Evolutionary conservation across 768 basidiomycete genomes (phyloP).

Genomic region (Mycena leptocephala): DNA sequence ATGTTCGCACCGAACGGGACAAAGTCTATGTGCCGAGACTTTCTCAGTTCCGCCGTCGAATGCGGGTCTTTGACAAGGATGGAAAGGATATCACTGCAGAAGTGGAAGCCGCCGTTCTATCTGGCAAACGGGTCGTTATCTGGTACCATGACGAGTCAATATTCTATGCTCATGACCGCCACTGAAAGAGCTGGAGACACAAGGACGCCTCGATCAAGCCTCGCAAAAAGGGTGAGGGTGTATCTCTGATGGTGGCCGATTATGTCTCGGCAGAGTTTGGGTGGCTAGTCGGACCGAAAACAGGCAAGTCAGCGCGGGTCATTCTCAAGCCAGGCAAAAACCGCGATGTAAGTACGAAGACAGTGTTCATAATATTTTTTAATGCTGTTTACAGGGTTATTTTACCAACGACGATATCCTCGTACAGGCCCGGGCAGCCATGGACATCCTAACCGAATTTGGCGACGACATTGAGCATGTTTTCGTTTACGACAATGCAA

Average conservation of each 20-base stretch:
- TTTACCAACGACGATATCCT: background rate
- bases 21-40: slow-evolving; percentile 37
- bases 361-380: too few species aligned
- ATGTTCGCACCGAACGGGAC: slow-evolving; percentile 6
- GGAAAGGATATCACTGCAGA: background rate
- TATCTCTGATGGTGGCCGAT: slow-evolving; percentile 46
- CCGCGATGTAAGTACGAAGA: too few species aligned
- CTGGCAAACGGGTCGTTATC: slow-evolving; percentile 23
- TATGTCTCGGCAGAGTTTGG: too few species aligned
- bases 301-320: too few species aligned
- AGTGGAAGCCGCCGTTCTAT: background rate
- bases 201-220: slow-evolving; percentile 27
- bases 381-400: too few species aligned
- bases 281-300: too few species aligned
- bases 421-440: background rate
- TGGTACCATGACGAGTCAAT: slow-evolving; percentile 46
- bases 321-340: too few species aligned
- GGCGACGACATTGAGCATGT: slow-evolving; percentile 39
- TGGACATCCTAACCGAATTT: slow-evolving; percentile 41
- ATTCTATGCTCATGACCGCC: slow-evolving; percentile 43
- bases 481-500: slow-evolving; percentile 21
- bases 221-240: slow-evolving; percentile 42
- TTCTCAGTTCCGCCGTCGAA: background rate
- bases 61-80: background rate
- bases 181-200: slow-evolving; percentile 32